phyloP scores from a whole-genome alignment of 2,329 filamentous ascomycete genomes.

The Colletotrichum lentis region DNA sequence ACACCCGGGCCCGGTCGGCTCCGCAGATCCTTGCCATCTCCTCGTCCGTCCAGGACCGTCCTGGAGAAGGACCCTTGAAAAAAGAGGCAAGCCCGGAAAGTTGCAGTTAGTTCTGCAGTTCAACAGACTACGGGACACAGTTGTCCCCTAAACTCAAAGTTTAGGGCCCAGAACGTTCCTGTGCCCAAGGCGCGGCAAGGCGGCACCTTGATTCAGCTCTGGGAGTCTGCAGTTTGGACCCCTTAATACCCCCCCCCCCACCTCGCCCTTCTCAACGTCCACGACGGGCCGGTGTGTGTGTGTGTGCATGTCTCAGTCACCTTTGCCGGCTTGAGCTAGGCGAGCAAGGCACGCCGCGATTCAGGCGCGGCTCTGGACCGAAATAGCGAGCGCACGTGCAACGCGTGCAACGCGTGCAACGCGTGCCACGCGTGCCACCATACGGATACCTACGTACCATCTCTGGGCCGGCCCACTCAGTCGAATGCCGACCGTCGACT shows the following conservation, averaged over 20 bases:
- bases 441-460: not conserved
- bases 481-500: slow-evolving; percentile 25
- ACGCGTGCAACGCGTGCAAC: too few species aligned
- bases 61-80: not conserved
- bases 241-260: slow-evolving; percentile 15
- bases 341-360: not conserved
- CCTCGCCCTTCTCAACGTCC: slow-evolving; percentile 9
- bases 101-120: not conserved
- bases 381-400: not conserved
- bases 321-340: not conserved
- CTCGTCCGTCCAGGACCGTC: not conserved
- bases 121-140: too few species aligned
- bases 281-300: not conserved
- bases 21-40: not conserved
- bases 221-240: not conserved
- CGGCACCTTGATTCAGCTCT: slow-evolving; percentile 2
- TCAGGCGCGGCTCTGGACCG: not conserved
- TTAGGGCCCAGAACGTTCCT: slow-evolving; percentile 15
- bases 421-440: not conserved
- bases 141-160: slow-evolving; percentile 7
- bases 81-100: not conserved
- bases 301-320: slow-evolving; percentile 21
- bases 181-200: not conserved
- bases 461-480: not conserved
- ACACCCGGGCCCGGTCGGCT: not conserved